Conservation (phyloP, 2,329 filamentous ascomycete species). For the Aspergillus ruber region DNA sequence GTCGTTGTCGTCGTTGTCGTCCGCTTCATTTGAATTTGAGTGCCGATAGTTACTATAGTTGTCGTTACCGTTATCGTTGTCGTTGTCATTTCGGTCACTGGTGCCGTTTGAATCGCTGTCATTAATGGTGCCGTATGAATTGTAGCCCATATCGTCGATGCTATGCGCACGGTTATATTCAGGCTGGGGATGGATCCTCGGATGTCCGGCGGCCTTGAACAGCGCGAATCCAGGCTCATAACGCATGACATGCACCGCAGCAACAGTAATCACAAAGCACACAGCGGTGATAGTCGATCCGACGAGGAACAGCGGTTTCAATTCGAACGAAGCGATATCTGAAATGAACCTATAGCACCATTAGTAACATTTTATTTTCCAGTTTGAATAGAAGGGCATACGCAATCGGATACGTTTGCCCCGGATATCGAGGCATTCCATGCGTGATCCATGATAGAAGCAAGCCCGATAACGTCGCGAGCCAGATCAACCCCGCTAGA, state of each 20-base stretch:
- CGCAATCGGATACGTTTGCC: conserved; percentile 9
- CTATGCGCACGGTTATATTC: not conserved
- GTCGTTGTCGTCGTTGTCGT: conserved; percentile 1
- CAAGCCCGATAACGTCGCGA: conserved; percentile 13
- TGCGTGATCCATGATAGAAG: conserved; percentile 14
- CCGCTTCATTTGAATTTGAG: not conserved
- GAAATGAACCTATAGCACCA: conserved; percentile 13
- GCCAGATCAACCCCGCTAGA: conserved; percentile 14
- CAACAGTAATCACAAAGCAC: conserved; percentile 14
- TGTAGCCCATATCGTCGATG: not conserved
- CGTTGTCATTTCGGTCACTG: not conserved
- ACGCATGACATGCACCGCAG: conserved; percentile 16
- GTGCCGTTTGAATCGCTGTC: not conserved
- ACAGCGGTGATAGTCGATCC: conserved; percentile 15
- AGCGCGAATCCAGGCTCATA: conserved; percentile 16
- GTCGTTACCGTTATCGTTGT: not conserved
- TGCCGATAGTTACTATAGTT: not conserved
- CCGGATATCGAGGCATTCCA: conserved; percentile 14
- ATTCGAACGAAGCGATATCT: conserved; percentile 17
- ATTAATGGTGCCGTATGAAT: not conserved
- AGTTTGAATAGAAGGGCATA: not conserved
- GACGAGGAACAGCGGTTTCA: conserved; percentile 17
- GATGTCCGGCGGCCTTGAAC: conserved; percentile 2
- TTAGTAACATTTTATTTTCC: not conserved
- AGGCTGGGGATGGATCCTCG: not conserved